Evolutionary conservation across 805 yeast genomes (phyloP), one percentile per base, ranked within the genome.

Genomic region (Candida boleticola): DNA sequence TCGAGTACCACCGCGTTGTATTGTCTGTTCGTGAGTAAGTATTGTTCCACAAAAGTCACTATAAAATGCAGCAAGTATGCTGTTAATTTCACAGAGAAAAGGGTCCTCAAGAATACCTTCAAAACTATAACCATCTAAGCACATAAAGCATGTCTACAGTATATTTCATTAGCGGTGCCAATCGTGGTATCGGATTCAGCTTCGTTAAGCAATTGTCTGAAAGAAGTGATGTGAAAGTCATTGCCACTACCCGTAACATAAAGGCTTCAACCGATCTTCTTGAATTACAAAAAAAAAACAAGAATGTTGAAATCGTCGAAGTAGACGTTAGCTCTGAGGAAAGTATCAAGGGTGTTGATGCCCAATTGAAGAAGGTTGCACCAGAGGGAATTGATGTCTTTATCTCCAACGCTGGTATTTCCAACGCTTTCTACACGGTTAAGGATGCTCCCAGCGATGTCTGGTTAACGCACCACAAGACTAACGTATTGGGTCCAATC

Each of bases 141-240:
- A n/a, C n/a, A 29, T 29, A 6, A 29, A 13, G 17, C 11, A 29
- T 29, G 31, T 5, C 31, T 13, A 29, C 11, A 17, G 31, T 29
- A 29, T 45, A 47, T 27, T 48, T 54, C 6, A 39, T 53, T 19
- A 61, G 72, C 1, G 76, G 78, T 11, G 70, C 72, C 18, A 66
- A 71, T 14, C 56, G 70, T 42, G 76, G 76, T 4, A 63, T 72
- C 37, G 77, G 77, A 4, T 55, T 58, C 16, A 57, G 53, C 2
- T 48, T 70, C 5, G 60, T 53, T 3, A 55, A 59, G 31, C 50
- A 51, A 27, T 46, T 68, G n/a, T 47, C 58, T 23, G 29, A 39
- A 41, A 44, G 51, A 36, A 19, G 62, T 58, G 34, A 50, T 53
- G 37, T 56, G 54, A 36, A 66, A 56, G 53, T 74, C 64, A 36